Conservation (phyloP, 2,329 filamentous ascomycete genomes). For the Cordyceps sp. region DNA sequence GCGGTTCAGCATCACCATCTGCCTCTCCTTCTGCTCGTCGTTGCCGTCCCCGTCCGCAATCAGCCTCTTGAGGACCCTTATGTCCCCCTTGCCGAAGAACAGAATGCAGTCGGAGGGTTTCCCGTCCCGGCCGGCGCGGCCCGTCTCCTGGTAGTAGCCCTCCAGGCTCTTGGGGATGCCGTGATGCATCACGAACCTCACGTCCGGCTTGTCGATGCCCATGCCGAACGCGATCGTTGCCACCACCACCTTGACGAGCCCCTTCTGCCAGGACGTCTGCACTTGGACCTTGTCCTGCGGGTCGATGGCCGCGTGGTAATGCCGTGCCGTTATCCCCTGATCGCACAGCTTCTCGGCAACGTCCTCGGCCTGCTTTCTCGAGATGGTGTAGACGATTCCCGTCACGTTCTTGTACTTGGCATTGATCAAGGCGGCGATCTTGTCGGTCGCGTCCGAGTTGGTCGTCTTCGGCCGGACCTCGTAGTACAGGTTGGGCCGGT, state of each 20-base stretch:
- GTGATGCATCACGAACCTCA: slow-evolving; percentile 91
- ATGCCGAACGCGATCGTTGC: slow-evolving; percentile 98
- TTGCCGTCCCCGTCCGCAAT: slow-evolving; percentile 69
- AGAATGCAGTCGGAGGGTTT: slow-evolving; percentile 77
- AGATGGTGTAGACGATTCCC: slow-evolving; percentile 88
- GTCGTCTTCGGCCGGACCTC: slow-evolving; percentile 62
- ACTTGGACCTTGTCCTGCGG: slow-evolving; percentile 50
- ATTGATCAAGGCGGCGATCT: slow-evolving; percentile 52
- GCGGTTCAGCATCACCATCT: slow-evolving; percentile 68
- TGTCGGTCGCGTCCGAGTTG: slow-evolving; percentile 23
- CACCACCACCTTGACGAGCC: slow-evolving; percentile 73
- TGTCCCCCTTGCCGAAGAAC: slow-evolving; percentile 72
- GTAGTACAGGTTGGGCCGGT: slow-evolving; percentile 86
- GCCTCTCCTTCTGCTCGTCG: slow-evolving; percentile 64
- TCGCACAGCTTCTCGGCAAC: slow-evolving; percentile 54
- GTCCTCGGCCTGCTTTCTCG: slow-evolving; percentile 65
- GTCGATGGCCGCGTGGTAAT: slow-evolving; percentile 75
- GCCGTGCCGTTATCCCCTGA: slow-evolving; percentile 53
- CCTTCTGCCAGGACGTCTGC: slow-evolving; percentile 71
- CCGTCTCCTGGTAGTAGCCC: slow-evolving; percentile 97
- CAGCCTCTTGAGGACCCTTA: slow-evolving; percentile 56
- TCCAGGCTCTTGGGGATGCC: slow-evolving; percentile 88
- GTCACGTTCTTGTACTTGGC: slow-evolving; percentile 52
- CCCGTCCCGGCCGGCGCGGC: slow-evolving; percentile 83
- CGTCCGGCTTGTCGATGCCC: slow-evolving; percentile 98